Percentiles rank a stretch among this genome's conserved stretches.
Conservation (phyloP, 768 basidiomycete genomes). For the Gelatoporia subvermispora region DNA sequence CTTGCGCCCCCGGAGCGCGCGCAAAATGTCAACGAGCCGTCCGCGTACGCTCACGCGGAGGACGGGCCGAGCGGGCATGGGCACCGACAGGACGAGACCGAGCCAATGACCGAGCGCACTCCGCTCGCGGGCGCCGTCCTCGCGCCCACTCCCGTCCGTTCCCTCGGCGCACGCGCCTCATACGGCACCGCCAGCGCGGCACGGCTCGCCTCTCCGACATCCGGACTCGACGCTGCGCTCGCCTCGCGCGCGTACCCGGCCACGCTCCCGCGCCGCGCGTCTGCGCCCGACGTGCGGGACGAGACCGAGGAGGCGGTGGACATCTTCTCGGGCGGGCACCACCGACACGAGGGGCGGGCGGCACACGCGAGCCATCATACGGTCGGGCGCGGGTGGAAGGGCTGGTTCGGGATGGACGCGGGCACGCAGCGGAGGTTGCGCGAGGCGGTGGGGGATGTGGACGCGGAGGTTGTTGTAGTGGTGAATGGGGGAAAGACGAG, state of each 20-base stretch:
- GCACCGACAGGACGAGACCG: background rate
- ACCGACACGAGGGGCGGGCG: slow-evolving; percentile 21
- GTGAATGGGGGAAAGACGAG: slow-evolving; percentile 1
- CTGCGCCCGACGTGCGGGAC: background rate
- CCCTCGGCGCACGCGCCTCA: background rate
- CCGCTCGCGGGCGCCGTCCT: too few species aligned
- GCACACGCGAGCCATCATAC: slow-evolving; percentile 18
- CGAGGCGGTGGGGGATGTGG: background rate
- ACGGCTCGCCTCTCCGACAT: background rate
- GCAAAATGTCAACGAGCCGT: background rate
- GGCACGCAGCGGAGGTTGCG: background rate
- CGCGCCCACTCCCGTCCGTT: background rate
- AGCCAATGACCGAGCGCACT: too few species aligned
- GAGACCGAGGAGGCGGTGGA: slow-evolving; percentile 1
- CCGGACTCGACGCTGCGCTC: background rate
- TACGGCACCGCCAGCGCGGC: background rate
- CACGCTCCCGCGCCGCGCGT: background rate
- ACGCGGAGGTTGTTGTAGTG: background rate
- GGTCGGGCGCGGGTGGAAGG: slow-evolving; percentile 11
- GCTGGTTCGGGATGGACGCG: slow-evolving; percentile 1
- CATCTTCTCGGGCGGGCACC: slow-evolving; percentile 23
- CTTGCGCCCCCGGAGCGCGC: slow-evolving; percentile 10
- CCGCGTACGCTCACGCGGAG: background rate
- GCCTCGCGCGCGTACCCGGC: background rate
- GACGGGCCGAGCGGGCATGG: background rate